Evolutionary conservation across 2,329 filamentous ascomycete genomes (phyloP).

Genomic region (Fusarium pseudocircinatum): DNA sequence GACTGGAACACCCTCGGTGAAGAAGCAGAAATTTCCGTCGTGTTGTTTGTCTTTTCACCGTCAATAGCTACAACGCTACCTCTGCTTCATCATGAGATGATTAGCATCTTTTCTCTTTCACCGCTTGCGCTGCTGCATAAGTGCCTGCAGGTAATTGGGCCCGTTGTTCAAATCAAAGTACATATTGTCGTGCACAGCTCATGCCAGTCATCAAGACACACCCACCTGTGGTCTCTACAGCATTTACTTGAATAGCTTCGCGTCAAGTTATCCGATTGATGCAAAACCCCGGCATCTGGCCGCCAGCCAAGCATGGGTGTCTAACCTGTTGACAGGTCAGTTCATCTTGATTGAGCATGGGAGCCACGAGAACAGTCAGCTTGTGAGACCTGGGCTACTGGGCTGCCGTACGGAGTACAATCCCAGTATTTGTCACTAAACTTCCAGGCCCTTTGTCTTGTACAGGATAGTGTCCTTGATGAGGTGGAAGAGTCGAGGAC

Average conservation of each 20-base stretch:
- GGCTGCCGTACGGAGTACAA: not conserved
- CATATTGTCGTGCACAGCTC: conserved; percentile 19
- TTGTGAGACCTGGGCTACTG: conserved; percentile 35
- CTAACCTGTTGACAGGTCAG: conserved; percentile 36
- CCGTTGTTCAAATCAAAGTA: conserved; percentile 8
- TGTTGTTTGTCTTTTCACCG: not conserved
- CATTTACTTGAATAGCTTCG: not conserved
- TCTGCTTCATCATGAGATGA: conserved; percentile 21
- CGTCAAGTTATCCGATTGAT: conserved; percentile 20
- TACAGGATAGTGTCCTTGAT: not conserved
- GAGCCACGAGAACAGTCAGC: conserved; percentile 41
- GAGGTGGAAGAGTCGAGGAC: not conserved
- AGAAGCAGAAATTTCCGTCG: not conserved
- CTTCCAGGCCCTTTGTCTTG: conserved; percentile 24
- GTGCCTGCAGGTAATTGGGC: conserved; percentile 34
- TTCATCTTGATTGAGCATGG: conserved; percentile 36
- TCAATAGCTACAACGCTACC: conserved; percentile 4
- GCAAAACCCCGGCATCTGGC: conserved; percentile 32
- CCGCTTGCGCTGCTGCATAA: conserved; percentile 40
- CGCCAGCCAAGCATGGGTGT: conserved; percentile 34
- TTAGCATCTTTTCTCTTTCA: conserved; percentile 28
- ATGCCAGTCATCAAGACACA: conserved; percentile 31
- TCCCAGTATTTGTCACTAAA: conserved; percentile 2
- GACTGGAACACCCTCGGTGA: conserved; percentile 9
- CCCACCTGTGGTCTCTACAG: conserved; percentile 31